A percentile compares a stretch with the other conserved stretches of the same genome.
phyloP scores from a whole-genome alignment of 2,329 filamentous ascomycete genomes.

The Clarireedia paspali region DNA sequence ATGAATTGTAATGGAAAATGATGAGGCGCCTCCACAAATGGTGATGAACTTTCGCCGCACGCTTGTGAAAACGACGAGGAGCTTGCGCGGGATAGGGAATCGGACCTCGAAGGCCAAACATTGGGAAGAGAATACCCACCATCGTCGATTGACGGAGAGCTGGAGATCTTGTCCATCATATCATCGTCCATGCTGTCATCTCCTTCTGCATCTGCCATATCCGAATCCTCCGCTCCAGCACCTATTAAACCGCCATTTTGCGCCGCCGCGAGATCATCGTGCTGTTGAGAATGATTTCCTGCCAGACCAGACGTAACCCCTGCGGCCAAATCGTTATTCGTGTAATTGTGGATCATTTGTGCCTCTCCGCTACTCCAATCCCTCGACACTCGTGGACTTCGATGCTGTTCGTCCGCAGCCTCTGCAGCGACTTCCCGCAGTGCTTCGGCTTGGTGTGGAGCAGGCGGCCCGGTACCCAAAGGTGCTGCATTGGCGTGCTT shows the following conservation, averaged over 20 bases:
- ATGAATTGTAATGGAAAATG: constrained; percentile 20
- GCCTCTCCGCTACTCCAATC: constrained; percentile 36
- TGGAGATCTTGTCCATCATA: constrained; percentile 98
- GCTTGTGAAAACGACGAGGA: constrained; percentile 24
- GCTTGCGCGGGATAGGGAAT: constrained; percentile 21
- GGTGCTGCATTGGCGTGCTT: constrained; percentile 44
- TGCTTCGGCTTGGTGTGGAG: constrained; percentile 75
- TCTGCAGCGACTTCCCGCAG: constrained; percentile 75
- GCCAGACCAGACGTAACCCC: constrained; percentile 35
- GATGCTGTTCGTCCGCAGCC: constrained; percentile 61
- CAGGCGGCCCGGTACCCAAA: constrained; percentile 36
- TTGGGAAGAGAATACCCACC: constrained; percentile 60
- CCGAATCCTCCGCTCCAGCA: constrained; percentile 47
- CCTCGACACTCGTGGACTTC: constrained; percentile 53
- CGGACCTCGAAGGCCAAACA: constrained; percentile 25
- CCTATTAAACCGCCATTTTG: constrained; percentile 50
- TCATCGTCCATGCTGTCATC: constrained; percentile 75
- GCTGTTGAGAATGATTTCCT: constrained; percentile 34
- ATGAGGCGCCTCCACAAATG: constrained; percentile 25
- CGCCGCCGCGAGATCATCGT: constrained; percentile 52
- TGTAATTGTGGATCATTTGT: constrained; percentile 30
- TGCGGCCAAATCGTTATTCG: constrained; percentile 36
- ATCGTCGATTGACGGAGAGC: constrained; percentile 97
- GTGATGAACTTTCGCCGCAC: constrained; percentile 29
- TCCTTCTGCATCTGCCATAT: constrained; percentile 59